Evolutionary conservation across 176 grass and related monocot species (phyloP), one percentile per base, ranked within the genome.

Genomic region (Aegilops bicornis): DNA sequence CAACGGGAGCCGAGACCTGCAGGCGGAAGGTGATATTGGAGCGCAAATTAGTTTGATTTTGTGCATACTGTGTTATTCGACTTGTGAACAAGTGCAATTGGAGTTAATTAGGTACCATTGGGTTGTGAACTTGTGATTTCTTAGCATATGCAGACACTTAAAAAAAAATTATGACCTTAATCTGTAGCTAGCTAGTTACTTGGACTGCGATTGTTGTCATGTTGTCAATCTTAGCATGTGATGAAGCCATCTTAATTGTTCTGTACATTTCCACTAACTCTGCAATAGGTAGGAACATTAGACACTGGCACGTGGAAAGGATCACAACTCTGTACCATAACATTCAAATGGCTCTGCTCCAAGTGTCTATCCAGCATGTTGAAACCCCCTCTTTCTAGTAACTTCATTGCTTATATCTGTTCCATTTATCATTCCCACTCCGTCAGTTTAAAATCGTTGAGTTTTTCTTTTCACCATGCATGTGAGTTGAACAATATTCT

Each of bases 1-100:
- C 67, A 8, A 58, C 70, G 0, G 91, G 40, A 8, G 6, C n/a
- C 12, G 6, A 79, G 43, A 87, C 85, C 61, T 98, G 95, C 50
- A 30, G 15, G 4, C 70, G 3, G 43, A 88, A 97, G 95, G 95
- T 97, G 2, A 54, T n/a, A n/a, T n/a, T n/a, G n/a, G n/a, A n/a
- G n/a, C n/a, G n/a, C n/a, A n/a, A n/a, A n/a, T n/a, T n/a, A n/a
- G n/a, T n/a, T n/a, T n/a, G n/a, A n/a, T n/a, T n/a, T n/a, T n/a
- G n/a, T n/a, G n/a, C n/a, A n/a, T n/a, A n/a, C n/a, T n/a, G n/a
- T 7, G 1, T 16, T 2, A 16, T 50, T 50, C 1, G 42, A 45
- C 42, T 45, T 45, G 42, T 13, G 42, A 45, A 45, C 10, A 45
- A 45, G 42, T 45, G 42, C 42, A 45, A 45, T 45, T 45, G 56